phyloP scores from a whole-genome alignment of 2,329 filamentous ascomycete species.

The Chaetomium sp. region DNA sequence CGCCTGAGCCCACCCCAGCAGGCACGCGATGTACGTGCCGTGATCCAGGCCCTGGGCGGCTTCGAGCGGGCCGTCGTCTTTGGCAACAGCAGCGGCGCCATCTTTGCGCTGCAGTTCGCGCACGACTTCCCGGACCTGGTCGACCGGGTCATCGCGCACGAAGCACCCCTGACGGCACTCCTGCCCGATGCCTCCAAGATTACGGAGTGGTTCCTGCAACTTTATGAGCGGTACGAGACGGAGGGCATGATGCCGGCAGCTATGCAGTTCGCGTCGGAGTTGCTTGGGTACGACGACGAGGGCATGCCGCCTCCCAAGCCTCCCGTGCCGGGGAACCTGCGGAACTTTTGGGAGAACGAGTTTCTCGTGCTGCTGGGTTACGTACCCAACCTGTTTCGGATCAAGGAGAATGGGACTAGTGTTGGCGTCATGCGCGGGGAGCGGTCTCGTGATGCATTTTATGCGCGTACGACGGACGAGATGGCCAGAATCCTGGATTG shows the following conservation, averaged over 20 bases:
- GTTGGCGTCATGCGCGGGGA: conserved; percentile 26
- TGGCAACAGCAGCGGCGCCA: conserved; percentile 27
- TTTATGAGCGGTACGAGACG: conserved; percentile 21
- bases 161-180: conserved; percentile 24
- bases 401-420: conserved; percentile 24
- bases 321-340: conserved; percentile 21
- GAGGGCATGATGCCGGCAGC: conserved; percentile 19
- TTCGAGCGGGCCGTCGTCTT: conserved; percentile 26
- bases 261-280: conserved; percentile 15
- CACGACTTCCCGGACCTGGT: conserved; percentile 27
- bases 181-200: conserved; percentile 24
- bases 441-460: conserved; percentile 26
- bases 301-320: conserved; percentile 18
- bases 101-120: conserved; percentile 29
- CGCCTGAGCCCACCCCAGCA: conserved; percentile 26
- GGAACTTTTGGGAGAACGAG: conserved; percentile 29
- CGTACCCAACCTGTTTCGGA: conserved; percentile 23
- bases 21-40: conserved; percentile 27
- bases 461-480: conserved; percentile 24
- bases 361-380: conserved; percentile 20
- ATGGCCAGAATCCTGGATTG: conserved; percentile 28
- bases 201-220: conserved; percentile 22
- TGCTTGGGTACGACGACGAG: conserved; percentile 26
- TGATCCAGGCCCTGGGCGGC: conserved; percentile 26
- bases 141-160: conserved; percentile 28